Base-by-base conservation (phyloP, 208 protist species). In the Leishmania major region DNA sequence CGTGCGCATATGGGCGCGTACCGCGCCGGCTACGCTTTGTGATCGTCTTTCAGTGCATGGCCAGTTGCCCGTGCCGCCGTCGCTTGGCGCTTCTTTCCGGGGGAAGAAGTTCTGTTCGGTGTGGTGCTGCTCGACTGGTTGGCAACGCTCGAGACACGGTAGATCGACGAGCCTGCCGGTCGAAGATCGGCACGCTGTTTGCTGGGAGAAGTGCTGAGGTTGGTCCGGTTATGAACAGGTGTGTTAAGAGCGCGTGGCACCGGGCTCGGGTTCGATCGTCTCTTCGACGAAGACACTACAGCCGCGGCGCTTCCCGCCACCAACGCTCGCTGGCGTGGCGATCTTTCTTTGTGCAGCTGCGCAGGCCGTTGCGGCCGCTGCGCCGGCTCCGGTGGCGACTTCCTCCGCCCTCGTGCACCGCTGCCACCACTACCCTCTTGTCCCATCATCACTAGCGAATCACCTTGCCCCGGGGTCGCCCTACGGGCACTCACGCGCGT, bases 91-190 rank as follows among this genome's bases (percentile, higher is more conserved):
- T 69, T 49, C 83, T 71, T 82, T 11, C 57, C 45, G 3, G 25
- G 25, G 28, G 73, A 19, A 28, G 78, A 53, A 7, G 77, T 72
- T 64, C 47, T 62, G 59, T 76, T 86, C 5, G 66, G 74, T 31
- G 83, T 80, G 45, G 74, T 47, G 25, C 83, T 78, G 49, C 72
- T 80, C 51, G 83, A 77, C 43, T 83, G 83, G 55, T 82, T 82
- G n/a, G 64, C 78, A 4, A 70, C 72, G 37, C 53, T 55, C 1
- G 45, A 13, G 11, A 51, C 78, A 49, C 74, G 83, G 37, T 77
- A 79, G 55, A 72, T 67, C 28, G 78, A 66, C 53, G 78, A 80
- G 37, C 83, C 72, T 22, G 66, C 60, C 8, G 43, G 73, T 43
- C 78, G 83, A 8, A 79, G 53, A 28, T 73, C 83, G 49, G 43